A percentile compares a stretch with the other conserved stretches of the same genome.
These are phyloP conservation scores for Lipomyces orientalis DNA, from an alignment of 805 yeast genomes.

Conservation along the genomic window DNA sequence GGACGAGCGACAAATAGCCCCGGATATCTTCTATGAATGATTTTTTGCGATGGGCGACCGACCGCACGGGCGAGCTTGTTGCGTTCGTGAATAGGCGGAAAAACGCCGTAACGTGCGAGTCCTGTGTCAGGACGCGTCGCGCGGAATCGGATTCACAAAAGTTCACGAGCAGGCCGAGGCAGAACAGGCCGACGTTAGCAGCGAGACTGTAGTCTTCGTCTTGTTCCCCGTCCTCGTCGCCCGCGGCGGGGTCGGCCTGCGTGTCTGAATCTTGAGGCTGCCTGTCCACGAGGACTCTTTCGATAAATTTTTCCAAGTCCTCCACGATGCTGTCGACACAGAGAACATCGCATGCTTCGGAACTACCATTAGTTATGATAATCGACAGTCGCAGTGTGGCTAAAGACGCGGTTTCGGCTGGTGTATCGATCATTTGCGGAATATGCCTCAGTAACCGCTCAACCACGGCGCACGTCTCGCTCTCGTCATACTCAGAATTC, in stretches of 20 bases:
- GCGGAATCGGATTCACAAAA: constrained; percentile 23
- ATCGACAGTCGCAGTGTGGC: constrained; percentile 23
- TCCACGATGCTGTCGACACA: not conserved
- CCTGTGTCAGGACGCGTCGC: constrained; percentile 1
- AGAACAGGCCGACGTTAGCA: constrained; percentile 30
- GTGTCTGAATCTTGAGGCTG: constrained; percentile 1
- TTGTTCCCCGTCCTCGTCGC: not conserved
- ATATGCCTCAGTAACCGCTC: constrained; percentile 3
- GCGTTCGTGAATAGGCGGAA: not conserved
- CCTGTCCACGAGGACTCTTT: not conserved
- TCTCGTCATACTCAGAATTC: not conserved
- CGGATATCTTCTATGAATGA: constrained; percentile 18
- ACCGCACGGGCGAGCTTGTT: not conserved
- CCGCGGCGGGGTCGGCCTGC: not conserved
- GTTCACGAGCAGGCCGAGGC: constrained; percentile 28
- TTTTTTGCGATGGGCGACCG: constrained; percentile 1
- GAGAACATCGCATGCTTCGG: constrained; percentile 10
- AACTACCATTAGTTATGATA: constrained; percentile 17
- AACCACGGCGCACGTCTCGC: not conserved
- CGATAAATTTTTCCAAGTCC: not conserved
- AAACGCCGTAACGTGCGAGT: not conserved
- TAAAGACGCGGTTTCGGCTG: constrained; percentile 9
- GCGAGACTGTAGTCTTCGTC: constrained; percentile 15
- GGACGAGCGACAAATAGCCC: constrained; percentile 26
- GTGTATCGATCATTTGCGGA: constrained; percentile 9